Evolutionary conservation across 768 basidiomycete species (phyloP), one percentile per base, ranked within the genome.

Genomic region (Amanita muscaria): DNA sequence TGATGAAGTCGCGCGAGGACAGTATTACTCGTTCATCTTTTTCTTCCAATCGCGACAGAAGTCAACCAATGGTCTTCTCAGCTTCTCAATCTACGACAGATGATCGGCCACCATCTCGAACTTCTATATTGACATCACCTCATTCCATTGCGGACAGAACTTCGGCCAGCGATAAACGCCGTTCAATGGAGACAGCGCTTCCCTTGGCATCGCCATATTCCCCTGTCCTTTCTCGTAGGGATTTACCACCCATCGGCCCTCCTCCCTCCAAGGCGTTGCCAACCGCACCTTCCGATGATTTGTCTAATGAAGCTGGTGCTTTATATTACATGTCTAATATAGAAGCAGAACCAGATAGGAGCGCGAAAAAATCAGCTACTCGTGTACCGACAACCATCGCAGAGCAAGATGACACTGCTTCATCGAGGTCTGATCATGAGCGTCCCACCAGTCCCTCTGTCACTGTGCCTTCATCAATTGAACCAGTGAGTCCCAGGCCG

Each of bases 301-400:
- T 82, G 27, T 49, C 56, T 30, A 58, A 58, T 43, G 80, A 83
- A 55, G 77, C 77, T 9, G 77, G 78, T 19, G 79, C 81, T 10
- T 58, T 85, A 33, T 84, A 74, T 61, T 83, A 78, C 56, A 80
- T 86, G 76, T 76, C 77, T 48, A 73, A 83, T 50, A 59, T 72
- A 40, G 69, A 44, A 3, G 34, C 33, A 25, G 34, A 72, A 47
- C 61, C 56, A 31, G 52, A 23, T 29, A 12, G 27, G 27, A 12
- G 27, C 27, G 27, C 12, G 44, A 47, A 46, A 39, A 49, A 49
- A 35, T 36, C 24, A 8, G 10, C 53, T 7, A 63, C 60, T 33
- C 70, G 69, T n/a, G 57, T 69, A 6, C 71, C 70, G 31, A 67
- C 73, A 16, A 70, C 69, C 24, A 71, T 69, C 36, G 59, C 60